Evolutionary conservation across 306 rosid species (phyloP).

Genomic region (Sechiopsis laciniata): DNA sequence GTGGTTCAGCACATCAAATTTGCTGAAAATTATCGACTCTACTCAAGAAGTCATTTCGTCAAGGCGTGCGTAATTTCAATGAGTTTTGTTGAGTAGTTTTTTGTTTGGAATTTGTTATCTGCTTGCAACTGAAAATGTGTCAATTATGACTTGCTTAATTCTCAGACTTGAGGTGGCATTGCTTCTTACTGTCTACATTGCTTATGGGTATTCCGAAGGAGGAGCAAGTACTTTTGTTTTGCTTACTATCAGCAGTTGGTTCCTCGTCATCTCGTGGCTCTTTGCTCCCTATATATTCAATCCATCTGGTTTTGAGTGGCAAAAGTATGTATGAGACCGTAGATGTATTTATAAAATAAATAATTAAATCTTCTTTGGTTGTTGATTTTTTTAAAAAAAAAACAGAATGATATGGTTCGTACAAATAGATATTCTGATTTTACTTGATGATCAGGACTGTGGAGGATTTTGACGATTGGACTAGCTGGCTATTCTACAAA

Average conservation of each 20-base stretch:
- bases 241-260: slow-evolving; percentile 95
- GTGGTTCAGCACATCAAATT: slow-evolving; percentile 92
- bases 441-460: slow-evolving; percentile 64
- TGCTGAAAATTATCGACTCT: slow-evolving; percentile 91
- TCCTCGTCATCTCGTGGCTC: slow-evolving; percentile 97
- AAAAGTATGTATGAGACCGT: slow-evolving; percentile 57
- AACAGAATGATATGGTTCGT: background rate
- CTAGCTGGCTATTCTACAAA: slow-evolving; percentile 91
- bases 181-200: slow-evolving; percentile 73
- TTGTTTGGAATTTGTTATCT: background rate
- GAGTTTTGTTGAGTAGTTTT: background rate
- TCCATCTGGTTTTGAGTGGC: slow-evolving; percentile 99
- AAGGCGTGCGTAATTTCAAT: slow-evolving; percentile 71
- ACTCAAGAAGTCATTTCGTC: slow-evolving; percentile 91
- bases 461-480: slow-evolving; percentile 99
- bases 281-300: slow-evolving; percentile 95
- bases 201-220: slow-evolving; percentile 67
- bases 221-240: slow-evolving; percentile 78
- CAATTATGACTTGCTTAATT: slow-evolving; percentile 19
- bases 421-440: slow-evolving; percentile 22
- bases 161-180: slow-evolving; percentile 87
- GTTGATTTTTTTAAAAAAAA: too few species aligned
- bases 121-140: background rate
- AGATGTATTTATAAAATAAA: background rate
- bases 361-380: slow-evolving; percentile 1